Evolutionary conservation across 202 grass and related monocot species (phyloP), one percentile per base, ranked within the genome.

Genomic region (Digitaria exilis): DNA sequence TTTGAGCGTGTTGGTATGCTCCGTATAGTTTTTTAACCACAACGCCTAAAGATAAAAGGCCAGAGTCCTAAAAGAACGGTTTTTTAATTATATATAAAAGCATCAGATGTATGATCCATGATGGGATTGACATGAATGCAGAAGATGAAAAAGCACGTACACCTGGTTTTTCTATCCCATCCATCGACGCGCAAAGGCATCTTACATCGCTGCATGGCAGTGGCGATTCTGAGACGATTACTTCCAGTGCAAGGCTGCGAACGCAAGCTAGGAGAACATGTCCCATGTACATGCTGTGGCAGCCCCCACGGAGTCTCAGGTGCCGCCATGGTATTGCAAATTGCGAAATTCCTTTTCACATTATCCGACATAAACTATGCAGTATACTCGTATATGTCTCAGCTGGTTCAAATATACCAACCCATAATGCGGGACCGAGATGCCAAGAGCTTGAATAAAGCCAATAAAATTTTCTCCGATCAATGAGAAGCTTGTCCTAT

Each of bases 161-260:
- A 48, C 73, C 43, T 62, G 9, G 4, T n/a, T 71, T 81, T 58
- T 46, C 14, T 30, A 64, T 83, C 65, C 1, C 3, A 16, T 74
- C n/a, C 44, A 52, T 82, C n/a, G 21, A 49, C 66, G 52, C 7
- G 39, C 18, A n/a, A 61, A 60, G 71, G 11, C 16, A 7, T 39
- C 37, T 39, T 21, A 43, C 6, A 43, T 50, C 68, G 24, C 15
- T 41, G 62, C 77, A 55, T 68, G 15, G 4, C 77, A 41, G 32
- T 37, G 41, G 16, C 63, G 48, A 55, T 80, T 80, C 77, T 19
- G 32, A 37, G 41, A 5, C 63, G 48, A 55, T 80, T 80, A 80
- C 77, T 80, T 80, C 49, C 34, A 19, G 31, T 21, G 22, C 63
- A 80, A 80, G 77, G 77, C 9, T 65, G 28, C 44, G 35, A 78